Base-by-base conservation (phyloP, 768 basidiomycete genomes). In the Strobilomyces dryophilus region DNA sequence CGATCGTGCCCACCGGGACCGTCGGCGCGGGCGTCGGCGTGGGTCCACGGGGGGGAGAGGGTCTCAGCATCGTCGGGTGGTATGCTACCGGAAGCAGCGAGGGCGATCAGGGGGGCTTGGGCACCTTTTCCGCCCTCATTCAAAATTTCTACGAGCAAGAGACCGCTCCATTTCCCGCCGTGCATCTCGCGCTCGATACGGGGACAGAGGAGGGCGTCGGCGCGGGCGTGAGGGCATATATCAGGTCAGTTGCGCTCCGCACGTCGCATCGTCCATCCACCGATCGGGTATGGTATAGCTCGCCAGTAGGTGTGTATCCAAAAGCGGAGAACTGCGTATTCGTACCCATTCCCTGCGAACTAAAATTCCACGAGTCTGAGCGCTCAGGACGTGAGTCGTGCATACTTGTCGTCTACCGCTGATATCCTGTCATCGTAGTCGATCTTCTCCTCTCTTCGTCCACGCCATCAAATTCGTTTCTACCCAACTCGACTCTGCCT, bases 91-190 rank as follows among this genome's bases (percentile, higher is more conserved):
- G 91, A 53, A 87, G 90, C 83, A 59, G 55, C 49, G 66, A 66
- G 55, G 42, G 53, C 86, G 58, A 56, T n/a, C 58, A 55, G 44
- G 55, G 42, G 3, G 57, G 64, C 32, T 79, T 98, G 52, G 95
- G 95, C 73, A 92, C 91, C 8, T 95, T 93, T 74, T 95, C 95
- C 26, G 93, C 95, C 11, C 81, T 98, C 60, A 95, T 98, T 66
- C 95, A 98, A 78, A 93, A 95, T 72, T 97, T 97, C 75, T 98
- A 97, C 72, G 84, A 90, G 37, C 85, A 90, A 78, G 93, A 98
- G 71, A 92, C 92, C 6, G 77, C 83, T 0, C 90, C 93, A 3
- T 83, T 88, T 67, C 91, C 86, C 31, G 93, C 95, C 4, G 82
- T 98, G 45, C 94, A 98, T 69, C 77, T 98, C 50, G 86, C 93